Percentiles rank a stretch among this genome's conserved stretches.
Evolutionary conservation across 306 rosid species (phyloP).

Genomic region (Hippophae tibetana): DNA sequence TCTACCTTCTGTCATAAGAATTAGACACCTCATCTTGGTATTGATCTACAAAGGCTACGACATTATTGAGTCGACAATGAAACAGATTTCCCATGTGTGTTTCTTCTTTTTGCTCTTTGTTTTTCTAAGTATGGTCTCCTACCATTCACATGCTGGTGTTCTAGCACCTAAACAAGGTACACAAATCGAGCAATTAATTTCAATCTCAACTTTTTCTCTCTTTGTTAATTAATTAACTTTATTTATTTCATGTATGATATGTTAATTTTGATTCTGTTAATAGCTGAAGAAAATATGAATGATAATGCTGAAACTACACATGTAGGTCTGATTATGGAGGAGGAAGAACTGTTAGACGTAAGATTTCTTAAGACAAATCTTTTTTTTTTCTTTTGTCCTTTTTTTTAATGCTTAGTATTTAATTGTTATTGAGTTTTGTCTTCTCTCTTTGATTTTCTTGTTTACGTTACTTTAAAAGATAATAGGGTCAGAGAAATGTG

Average conservation of each 20-base stretch:
- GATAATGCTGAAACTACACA: conserved; percentile 11
- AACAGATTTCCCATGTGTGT: conserved; percentile 13
- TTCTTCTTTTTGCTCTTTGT: conserved; percentile 24
- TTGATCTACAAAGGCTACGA: neutral
- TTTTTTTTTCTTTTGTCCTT: neutral
- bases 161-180: conserved; percentile 33
- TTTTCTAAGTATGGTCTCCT: conserved; percentile 21
- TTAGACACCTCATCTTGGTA: too few species aligned
- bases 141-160: conserved; percentile 28
- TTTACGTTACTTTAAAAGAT: conserved; percentile 18
- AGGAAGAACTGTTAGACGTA: conserved; percentile 27
- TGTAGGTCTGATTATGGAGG: conserved; percentile 2
- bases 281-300: conserved; percentile 29
- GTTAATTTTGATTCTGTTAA: conserved; percentile 12
- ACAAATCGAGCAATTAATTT: neutral
- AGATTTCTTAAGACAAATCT: neutral
- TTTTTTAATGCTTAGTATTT: neutral
- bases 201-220: too few species aligned
- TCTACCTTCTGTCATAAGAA: too few species aligned
- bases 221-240: neutral
- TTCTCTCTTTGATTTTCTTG: neutral
- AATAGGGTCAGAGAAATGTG: conserved; percentile 40
- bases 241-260: neutral
- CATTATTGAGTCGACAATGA: conserved; percentile 19
- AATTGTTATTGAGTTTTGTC: neutral